phyloP scores from a whole-genome alignment of 2,329 filamentous ascomycete genomes.

The Epichloe glyceriae region DNA sequence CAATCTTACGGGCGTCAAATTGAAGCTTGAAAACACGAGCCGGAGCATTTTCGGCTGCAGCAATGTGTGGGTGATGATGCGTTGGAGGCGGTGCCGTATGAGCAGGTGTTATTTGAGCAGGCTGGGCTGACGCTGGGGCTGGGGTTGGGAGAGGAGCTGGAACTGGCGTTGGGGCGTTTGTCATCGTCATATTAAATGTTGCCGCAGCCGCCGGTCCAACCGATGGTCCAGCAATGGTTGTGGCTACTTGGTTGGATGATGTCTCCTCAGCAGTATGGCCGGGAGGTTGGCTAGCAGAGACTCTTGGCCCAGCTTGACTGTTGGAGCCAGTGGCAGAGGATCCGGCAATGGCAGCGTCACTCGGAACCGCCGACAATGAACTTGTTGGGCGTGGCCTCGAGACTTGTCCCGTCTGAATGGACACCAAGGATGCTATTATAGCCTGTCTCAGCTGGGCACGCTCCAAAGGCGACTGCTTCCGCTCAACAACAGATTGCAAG shows the following conservation, averaged over 20 bases:
- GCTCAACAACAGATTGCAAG: slow-evolving; percentile 38
- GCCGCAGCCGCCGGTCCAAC: background rate
- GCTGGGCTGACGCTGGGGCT: slow-evolving; percentile 9
- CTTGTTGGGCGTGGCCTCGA: slow-evolving; percentile 11
- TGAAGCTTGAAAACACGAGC: slow-evolving; percentile 87
- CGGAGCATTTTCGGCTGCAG: slow-evolving; percentile 32
- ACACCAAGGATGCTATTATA: slow-evolving; percentile 32
- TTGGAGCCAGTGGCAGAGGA: background rate
- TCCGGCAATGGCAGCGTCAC: background rate
- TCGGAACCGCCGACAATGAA: background rate
- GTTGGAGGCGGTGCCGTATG: background rate
- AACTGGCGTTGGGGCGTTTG: background rate
- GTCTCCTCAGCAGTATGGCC: background rate
- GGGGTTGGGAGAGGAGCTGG: background rate
- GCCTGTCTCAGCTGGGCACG: slow-evolving; percentile 37
- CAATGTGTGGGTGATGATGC: slow-evolving; percentile 32
- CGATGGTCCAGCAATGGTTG: background rate
- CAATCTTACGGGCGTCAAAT: slow-evolving; percentile 84
- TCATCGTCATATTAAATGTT: background rate
- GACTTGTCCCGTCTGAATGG: slow-evolving; percentile 32
- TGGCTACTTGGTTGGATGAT: background rate
- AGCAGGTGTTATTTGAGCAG: slow-evolving; percentile 6
- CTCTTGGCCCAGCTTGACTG: background rate
- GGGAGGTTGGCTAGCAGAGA: background rate
- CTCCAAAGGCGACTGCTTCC: slow-evolving; percentile 33